Conservation (phyloP, 2,329 filamentous ascomycete species). For the Cercospora nicotianae region DNA sequence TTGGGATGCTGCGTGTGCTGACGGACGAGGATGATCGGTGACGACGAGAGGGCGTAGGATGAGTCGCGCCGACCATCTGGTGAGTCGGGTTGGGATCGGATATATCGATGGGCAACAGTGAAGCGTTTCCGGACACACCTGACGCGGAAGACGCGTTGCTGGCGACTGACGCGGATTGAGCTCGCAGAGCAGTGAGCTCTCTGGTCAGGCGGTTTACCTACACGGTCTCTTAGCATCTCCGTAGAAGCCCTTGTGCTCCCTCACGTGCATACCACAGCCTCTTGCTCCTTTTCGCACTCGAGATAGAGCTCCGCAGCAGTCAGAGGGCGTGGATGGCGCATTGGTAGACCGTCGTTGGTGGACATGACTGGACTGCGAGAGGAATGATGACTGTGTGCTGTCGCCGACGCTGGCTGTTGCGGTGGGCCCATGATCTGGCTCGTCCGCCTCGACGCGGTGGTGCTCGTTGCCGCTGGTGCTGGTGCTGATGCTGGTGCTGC, state of each 20-base stretch:
- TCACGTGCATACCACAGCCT: constrained; percentile 69
- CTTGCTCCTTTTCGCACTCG: constrained; percentile 91
- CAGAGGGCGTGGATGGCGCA: constrained; percentile 82
- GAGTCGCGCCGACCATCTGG: constrained; percentile 49
- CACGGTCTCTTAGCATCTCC: constrained; percentile 10
- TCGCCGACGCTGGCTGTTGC: constrained; percentile 30
- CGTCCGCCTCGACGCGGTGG: constrained; percentile 25
- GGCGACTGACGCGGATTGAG: constrained; percentile 61
- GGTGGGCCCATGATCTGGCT: constrained; percentile 31
- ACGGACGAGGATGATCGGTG: constrained; percentile 43
- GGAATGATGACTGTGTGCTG: constrained; percentile 12
- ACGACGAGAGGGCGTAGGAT: constrained; percentile 56
- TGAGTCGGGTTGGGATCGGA: constrained; percentile 51
- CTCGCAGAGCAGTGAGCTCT: constrained; percentile 80
- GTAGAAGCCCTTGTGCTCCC: not conserved
- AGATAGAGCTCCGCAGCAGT: constrained; percentile 86
- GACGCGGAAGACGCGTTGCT: constrained; percentile 54
- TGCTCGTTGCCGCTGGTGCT: not conserved
- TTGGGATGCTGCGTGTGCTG: constrained; percentile 33
- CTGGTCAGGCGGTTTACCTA: constrained; percentile 91
- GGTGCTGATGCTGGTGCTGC: not conserved
- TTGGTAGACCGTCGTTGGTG: constrained; percentile 50
- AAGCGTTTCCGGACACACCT: constrained; percentile 54
- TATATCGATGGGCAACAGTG: constrained; percentile 43
- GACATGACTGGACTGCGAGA: constrained; percentile 28